A percentile compares a stretch with the other conserved stretches of the same genome.
Conservation (phyloP, 73 alveolate species). For the Symbiodinium pilosum region DNA sequence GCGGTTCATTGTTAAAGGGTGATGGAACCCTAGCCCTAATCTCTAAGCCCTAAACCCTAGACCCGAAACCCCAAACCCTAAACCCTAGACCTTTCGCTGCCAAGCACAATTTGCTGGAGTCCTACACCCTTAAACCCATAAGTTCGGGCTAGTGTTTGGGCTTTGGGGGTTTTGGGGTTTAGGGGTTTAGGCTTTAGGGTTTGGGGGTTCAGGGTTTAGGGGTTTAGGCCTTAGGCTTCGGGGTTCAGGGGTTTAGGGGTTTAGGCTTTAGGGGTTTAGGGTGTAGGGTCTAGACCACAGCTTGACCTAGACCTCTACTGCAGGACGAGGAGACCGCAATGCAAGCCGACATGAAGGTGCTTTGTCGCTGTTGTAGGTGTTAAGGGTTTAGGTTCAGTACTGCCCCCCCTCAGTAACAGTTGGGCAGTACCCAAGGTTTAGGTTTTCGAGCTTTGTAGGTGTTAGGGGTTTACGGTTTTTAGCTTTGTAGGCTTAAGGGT, state of each 20-base stretch:
- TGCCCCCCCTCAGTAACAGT: too few relatives aligned
- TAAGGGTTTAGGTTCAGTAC: too few relatives aligned
- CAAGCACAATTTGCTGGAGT: neutral
- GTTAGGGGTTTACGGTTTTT: too few relatives aligned
- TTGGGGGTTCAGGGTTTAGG: too few relatives aligned
- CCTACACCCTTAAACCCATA: neutral
- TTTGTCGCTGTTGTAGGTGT: too few relatives aligned
- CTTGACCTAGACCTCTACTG: neutral
- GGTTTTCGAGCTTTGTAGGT: too few relatives aligned
- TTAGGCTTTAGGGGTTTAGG: too few relatives aligned
- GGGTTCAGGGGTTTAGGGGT: too few relatives aligned
- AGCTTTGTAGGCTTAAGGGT: too few relatives aligned
- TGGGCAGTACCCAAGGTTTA: too few relatives aligned
- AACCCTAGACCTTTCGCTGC: neutral
- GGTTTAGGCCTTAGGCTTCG: too few relatives aligned
- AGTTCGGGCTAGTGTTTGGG: neutral
- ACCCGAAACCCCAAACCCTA: neutral
- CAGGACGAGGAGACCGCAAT: slow-evolving; percentile 92
- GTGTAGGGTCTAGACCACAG: too few relatives aligned
- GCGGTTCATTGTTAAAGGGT: neutral
- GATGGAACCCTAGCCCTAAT: neutral
- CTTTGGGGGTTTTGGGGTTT: neutral
- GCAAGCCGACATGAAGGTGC: slow-evolving; percentile 94
- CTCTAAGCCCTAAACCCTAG: neutral
- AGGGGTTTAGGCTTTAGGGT: neutral